phyloP scores from a whole-genome alignment of 208 protist species.

The Naegleria fowleri region DNA sequence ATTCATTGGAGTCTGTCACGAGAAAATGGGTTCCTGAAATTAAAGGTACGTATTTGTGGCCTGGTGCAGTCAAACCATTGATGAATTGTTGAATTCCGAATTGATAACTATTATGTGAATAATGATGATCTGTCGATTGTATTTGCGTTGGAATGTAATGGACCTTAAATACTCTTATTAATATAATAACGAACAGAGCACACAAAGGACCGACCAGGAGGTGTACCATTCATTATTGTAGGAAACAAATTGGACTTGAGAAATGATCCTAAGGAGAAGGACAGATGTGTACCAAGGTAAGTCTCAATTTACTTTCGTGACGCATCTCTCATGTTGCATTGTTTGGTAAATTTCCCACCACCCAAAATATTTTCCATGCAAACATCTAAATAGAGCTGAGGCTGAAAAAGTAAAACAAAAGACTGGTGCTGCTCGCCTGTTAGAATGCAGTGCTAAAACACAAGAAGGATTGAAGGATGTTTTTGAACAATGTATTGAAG shows the following conservation, averaged over 20 bases:
- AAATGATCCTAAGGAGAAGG: slow-evolving; percentile 40
- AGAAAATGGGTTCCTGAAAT: slow-evolving; percentile 64
- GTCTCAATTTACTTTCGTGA: slow-evolving; percentile 17
- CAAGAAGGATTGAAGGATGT: slow-evolving; percentile 68
- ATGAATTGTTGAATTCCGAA: background rate
- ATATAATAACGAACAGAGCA: background rate
- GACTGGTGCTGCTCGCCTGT: slow-evolving; percentile 39
- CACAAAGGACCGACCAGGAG: slow-evolving; percentile 29
- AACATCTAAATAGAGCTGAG: background rate
- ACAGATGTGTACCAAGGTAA: slow-evolving; percentile 39
- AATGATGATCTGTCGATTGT: background rate
- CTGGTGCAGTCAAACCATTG: background rate
- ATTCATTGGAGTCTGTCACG: slow-evolving; percentile 60
- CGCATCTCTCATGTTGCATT: no score
- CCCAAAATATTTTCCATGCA: background rate
- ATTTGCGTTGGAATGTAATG: no score
- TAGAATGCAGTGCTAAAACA: slow-evolving; percentile 47
- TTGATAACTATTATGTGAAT: background rate
- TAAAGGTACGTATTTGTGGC: background rate
- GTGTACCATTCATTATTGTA: slow-evolving; percentile 53
- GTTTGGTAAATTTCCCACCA: no score
- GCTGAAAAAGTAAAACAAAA: slow-evolving; percentile 38
- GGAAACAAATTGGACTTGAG: slow-evolving; percentile 53
- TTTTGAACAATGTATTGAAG: slow-evolving; percentile 67
- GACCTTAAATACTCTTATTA: no score